Evolutionary conservation across 2,329 filamentous ascomycete genomes (phyloP).

Genomic region (Colletotrichum plurivorum): DNA sequence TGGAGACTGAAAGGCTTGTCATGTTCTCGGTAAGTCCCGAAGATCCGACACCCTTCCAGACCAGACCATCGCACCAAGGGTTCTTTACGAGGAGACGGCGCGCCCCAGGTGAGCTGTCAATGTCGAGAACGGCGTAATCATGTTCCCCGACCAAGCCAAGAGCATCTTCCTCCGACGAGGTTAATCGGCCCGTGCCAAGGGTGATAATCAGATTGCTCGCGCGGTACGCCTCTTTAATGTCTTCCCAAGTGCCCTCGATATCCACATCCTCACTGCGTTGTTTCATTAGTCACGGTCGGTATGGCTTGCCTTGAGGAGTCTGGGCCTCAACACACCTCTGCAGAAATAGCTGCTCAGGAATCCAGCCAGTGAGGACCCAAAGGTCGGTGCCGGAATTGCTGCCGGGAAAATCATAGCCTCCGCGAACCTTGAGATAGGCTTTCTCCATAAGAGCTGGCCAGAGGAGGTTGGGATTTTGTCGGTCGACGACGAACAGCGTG

Average conservation of each 20-base stretch:
- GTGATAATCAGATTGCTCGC: conserved; percentile 89
- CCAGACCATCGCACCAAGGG: conserved; percentile 89
- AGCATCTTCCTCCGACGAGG: conserved; percentile 80
- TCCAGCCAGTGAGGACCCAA: conserved; percentile 94
- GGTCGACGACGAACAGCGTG: conserved; percentile 88
- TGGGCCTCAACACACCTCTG: conserved; percentile 69
- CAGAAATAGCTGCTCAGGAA: conserved; percentile 94
- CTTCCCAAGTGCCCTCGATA: conserved; percentile 81
- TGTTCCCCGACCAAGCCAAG: conserved; percentile 91
- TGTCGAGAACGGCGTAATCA: conserved; percentile 91
- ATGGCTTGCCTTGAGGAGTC: neutral
- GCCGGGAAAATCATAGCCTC: conserved; percentile 97
- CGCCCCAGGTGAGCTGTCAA: conserved; percentile 74
- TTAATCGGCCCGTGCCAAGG: conserved; percentile 88
- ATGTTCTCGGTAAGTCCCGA: conserved; percentile 33
- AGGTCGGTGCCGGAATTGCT: conserved; percentile 97
- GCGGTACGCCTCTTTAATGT: conserved; percentile 81
- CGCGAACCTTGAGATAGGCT: conserved; percentile 94
- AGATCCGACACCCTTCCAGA: conserved; percentile 72
- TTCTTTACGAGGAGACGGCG: conserved; percentile 90
- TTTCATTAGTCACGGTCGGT: conserved; percentile 11
- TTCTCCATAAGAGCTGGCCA: conserved; percentile 97
- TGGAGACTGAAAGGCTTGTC: conserved; percentile 3
- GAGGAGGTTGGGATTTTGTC: conserved; percentile 83
- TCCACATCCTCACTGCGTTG: conserved; percentile 79